These are phyloP conservation scores for Cryptococcus neoformans DNA, from an alignment of 1,284 basidiomycete species.

Conservation along the genomic window DNA sequence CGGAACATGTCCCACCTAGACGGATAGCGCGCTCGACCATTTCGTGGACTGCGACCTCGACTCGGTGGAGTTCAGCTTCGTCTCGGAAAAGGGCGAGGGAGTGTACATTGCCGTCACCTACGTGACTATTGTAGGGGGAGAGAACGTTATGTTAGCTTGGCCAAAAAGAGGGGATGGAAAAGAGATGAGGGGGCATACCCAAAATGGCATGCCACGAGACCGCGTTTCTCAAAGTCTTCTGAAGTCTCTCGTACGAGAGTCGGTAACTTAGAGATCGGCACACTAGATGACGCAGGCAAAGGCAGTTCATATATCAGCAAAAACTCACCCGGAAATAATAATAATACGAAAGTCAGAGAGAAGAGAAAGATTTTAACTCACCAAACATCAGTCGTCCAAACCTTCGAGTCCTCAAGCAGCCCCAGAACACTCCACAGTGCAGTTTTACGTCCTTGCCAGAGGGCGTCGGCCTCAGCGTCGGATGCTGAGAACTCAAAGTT, in stretches of 20 bases:
- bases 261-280: constrained; percentile 76
- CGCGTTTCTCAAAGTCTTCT: constrained; percentile 61
- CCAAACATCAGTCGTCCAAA: constrained; percentile 85
- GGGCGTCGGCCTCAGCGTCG: constrained; percentile 65
- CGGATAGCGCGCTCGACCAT: constrained; percentile 53
- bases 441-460: constrained; percentile 86
- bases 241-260: constrained; percentile 71
- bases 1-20: constrained; percentile 55
- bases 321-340: neutral
- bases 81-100: constrained; percentile 34
- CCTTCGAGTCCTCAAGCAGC: constrained; percentile 60
- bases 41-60: constrained; percentile 51
- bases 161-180: neutral
- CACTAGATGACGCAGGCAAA: constrained; percentile 48
- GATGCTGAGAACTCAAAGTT: constrained; percentile 67
- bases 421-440: constrained; percentile 70
- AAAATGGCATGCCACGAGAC: constrained; percentile 57
- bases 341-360: neutral
- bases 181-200: constrained; percentile 28
- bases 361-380: constrained; percentile 44
- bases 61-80: constrained; percentile 43
- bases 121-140: constrained; percentile 71
- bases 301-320: neutral
- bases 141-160: neutral
- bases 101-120: constrained; percentile 69